These are phyloP conservation scores for Chlorociboria aeruginascens DNA, from an alignment of 495 filamentous ascomycete genomes.

Conservation along the genomic window DNA sequence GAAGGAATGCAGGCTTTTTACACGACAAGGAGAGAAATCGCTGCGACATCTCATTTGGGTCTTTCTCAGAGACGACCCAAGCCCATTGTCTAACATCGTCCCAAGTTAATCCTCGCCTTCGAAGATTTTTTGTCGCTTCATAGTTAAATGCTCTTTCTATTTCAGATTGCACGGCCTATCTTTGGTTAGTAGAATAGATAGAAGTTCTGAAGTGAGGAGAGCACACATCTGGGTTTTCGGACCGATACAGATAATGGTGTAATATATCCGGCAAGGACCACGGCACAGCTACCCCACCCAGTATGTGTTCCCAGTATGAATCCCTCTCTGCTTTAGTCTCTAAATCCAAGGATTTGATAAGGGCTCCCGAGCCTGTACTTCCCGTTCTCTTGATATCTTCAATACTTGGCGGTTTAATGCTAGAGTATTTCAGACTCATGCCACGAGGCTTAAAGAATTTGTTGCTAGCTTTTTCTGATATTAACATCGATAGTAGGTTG, in stretches of 20 bases:
- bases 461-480: no score
- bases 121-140: not conserved
- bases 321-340: not conserved
- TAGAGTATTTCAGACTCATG: no score
- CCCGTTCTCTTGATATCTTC: not conserved
- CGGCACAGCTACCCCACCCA: not conserved
- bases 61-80: slow-evolving; percentile 6
- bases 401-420: no score
- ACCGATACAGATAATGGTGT: not conserved
- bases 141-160: not conserved
- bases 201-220: not conserved
- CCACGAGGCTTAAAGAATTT: no score
- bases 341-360: not conserved
- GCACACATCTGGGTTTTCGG: not conserved
- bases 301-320: not conserved
- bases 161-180: not conserved
- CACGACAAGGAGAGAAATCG: slow-evolving; percentile 3
- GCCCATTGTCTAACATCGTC: slow-evolving; percentile 12
- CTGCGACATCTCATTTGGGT: slow-evolving; percentile 5
- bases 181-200: not conserved
- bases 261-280: not conserved
- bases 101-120: not conserved
- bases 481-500: no score
- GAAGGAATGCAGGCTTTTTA: slow-evolving; percentile 9
- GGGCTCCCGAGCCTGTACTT: not conserved